phyloP scores from a whole-genome alignment of 306 rosid genomes.

The Cicer cuneatum region DNA sequence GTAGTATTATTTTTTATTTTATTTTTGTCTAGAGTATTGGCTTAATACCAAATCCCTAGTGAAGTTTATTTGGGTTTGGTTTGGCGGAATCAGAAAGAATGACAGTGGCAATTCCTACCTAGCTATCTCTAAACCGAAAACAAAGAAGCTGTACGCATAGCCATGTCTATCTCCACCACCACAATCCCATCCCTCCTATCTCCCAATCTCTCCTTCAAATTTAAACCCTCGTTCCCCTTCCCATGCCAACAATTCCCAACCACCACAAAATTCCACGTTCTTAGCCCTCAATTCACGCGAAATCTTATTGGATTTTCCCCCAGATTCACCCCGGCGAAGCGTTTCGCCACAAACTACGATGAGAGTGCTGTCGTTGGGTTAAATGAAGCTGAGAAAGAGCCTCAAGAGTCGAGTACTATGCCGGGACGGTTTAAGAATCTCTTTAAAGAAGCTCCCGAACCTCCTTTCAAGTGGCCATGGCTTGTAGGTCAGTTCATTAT shows the following conservation, averaged over 20 bases:
- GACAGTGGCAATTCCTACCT: slow-evolving; percentile 6
- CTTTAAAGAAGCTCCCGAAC: slow-evolving; percentile 72
- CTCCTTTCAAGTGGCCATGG: slow-evolving; percentile 85
- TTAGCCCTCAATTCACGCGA: slow-evolving; percentile 33
- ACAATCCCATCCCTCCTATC: slow-evolving; percentile 52
- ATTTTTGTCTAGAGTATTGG: not conserved
- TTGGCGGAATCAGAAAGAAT: not conserved
- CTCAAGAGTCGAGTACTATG: slow-evolving; percentile 68
- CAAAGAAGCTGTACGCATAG: slow-evolving; percentile 10
- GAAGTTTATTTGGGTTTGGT: not conserved
- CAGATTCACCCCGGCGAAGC: slow-evolving; percentile 48
- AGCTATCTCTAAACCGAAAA: slow-evolving; percentile 9
- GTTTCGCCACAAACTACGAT: slow-evolving; percentile 41
- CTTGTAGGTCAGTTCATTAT: slow-evolving; percentile 61
- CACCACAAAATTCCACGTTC: slow-evolving; percentile 45
- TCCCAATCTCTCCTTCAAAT: slow-evolving; percentile 52
- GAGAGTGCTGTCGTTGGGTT: slow-evolving; percentile 25
- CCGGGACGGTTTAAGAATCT: slow-evolving; percentile 80
- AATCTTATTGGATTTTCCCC: slow-evolving; percentile 44
- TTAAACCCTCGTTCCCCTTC: slow-evolving; percentile 42
- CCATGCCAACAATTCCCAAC: slow-evolving; percentile 36
- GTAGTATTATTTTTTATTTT: too few species aligned
- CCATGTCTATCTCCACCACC: slow-evolving; percentile 69
- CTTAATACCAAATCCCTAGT: not conserved
- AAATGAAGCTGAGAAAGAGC: slow-evolving; percentile 65